phyloP scores from a whole-genome alignment of 768 basidiomycete species.

The Russula earlei region DNA sequence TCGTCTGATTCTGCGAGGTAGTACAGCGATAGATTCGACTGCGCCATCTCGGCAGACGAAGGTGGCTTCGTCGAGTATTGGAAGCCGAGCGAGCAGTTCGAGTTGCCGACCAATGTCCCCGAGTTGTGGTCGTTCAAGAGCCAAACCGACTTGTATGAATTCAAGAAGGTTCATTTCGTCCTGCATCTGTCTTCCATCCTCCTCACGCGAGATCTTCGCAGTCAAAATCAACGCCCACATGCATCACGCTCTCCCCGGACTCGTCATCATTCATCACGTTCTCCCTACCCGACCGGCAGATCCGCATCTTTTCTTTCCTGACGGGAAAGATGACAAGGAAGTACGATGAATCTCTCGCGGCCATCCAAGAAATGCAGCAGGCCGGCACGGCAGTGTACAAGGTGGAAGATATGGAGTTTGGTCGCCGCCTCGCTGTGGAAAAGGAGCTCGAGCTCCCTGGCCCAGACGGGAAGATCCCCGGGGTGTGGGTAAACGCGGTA shows the following conservation, averaged over 20 bases:
- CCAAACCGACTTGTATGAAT: conserved; percentile 90
- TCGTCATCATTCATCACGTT: conserved; percentile 87
- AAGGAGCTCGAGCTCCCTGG: conserved; percentile 81
- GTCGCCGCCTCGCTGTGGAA: conserved; percentile 88
- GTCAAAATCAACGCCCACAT: conserved; percentile 89
- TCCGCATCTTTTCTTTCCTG: conserved; percentile 89
- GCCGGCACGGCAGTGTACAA: conserved; percentile 87
- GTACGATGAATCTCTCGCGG: conserved; percentile 89
- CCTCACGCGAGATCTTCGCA: conserved; percentile 26
- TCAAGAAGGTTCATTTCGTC: conserved; percentile 70
- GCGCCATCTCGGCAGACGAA: conserved; percentile 90
- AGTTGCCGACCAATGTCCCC: conserved; percentile 62
- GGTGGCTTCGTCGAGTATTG: conserved; percentile 95
- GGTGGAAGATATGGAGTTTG: conserved; percentile 99
- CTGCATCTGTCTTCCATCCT: not conserved
- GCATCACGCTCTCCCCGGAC: conserved; percentile 84
- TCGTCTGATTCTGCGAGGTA: conserved; percentile 25
- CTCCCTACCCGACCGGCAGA: conserved; percentile 87
- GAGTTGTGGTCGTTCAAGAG: conserved; percentile 88
- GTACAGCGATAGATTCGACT: conserved; percentile 88
- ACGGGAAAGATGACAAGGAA: conserved; percentile 82
- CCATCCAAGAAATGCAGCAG: conserved; percentile 98
- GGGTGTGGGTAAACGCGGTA: conserved; percentile 79
- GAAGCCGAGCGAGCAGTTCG: conserved; percentile 86
- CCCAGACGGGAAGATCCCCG: conserved; percentile 60